Base-by-base conservation (phyloP, 441 rosid species). In the Arabidopsis lyrata region DNA sequence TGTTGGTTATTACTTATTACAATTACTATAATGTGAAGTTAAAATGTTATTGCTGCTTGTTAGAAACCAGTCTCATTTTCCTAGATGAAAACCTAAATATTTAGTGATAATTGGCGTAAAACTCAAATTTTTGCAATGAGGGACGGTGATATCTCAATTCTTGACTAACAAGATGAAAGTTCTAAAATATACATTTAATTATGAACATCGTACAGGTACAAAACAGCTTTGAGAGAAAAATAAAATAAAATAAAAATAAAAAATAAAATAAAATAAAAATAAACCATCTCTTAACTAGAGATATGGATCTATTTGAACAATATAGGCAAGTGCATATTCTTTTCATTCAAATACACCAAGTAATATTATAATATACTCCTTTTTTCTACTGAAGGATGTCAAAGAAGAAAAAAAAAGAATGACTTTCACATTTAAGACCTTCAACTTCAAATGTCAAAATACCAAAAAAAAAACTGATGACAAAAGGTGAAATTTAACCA, bases 371-470 rank as follows among this genome's bases (percentile, higher is more conserved):
- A 24, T 24, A 2, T 3, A 24, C 27, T 24, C 27, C 27, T 24
- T 24, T 24, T 24, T 24, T 24, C 27, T 24, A 24, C 27, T 24
- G 27, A 24, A 24, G 27, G 27, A 24, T 24, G 27, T 24, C 27
- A 24, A 24, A 24, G 27, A 24, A 2, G 3, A 24, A 24, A 4
- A 24, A 24, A 24, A 24, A 24, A 6, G 15, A 24, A 36, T 36
- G 70, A 9, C 15, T 24, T 66, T 14, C 12, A 15, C 9, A n/a
- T 53, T 39, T 2, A 10, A 39, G 29, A 54, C 50, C 5, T 53
- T 24, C 13, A 67, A 67, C 29, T 53, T 10, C 16, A 39, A 66
- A 38, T 53, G 71, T 53, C 50, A 53, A 29, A 44, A 47, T 34
- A 31, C 55, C 20, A 66, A 24, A 24, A 24, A 56, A 31, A 54